Evolutionary conservation across 73 alveolate genomes (phyloP), one percentile per base, ranked within the genome.

Genomic region (Blepharisma stoltei): DNA sequence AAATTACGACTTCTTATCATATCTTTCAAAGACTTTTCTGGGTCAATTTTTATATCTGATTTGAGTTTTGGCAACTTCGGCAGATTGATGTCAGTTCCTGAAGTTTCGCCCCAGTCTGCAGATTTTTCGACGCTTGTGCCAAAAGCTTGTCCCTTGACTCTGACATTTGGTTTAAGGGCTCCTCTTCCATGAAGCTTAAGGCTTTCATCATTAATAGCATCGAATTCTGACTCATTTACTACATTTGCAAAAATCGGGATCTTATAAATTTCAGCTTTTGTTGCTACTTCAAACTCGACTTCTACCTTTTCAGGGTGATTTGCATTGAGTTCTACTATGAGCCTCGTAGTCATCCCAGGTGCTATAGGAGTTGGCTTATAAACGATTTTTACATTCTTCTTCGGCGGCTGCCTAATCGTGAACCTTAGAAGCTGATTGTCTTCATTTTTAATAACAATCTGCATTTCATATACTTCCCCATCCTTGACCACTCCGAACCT

Each of bases 201-300:
- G 5, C 48, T 25, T 69, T 69, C 79, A 7, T 69, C 65, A 69
- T 69, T 46, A 43, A 69, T 38, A 7, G 14, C n/a, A 9, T 46
- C 65, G 5, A 37, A 69, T 14, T 69, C 67, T 43, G 11, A 71
- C 2, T 9, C 21, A 18, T 11, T 8, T 11, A 88, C 54, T 71
- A 84, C 67, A 54, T 65, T 54, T 43, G 95, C 95, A 6, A 54
- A 84, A 55, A 88, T 55, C 0, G 95, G 95, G 6, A 88, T 70
- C 69, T 79, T 88, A 55, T 86, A 88, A 41, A 88, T 81, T 52
- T 85, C 92, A 49, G 84, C 73, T 79, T 88, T 88, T 9, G 95
- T 88, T 37, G 82, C 83, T 6, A 88, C 75, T 50, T 88, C 70
- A 50, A 88, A 48, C 14, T 48, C 85, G 7, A 77, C 88, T 54